Evolutionary conservation across 2,329 filamentous ascomycete species (phyloP).

Genomic region (Fusarium sulawesiense): DNA sequence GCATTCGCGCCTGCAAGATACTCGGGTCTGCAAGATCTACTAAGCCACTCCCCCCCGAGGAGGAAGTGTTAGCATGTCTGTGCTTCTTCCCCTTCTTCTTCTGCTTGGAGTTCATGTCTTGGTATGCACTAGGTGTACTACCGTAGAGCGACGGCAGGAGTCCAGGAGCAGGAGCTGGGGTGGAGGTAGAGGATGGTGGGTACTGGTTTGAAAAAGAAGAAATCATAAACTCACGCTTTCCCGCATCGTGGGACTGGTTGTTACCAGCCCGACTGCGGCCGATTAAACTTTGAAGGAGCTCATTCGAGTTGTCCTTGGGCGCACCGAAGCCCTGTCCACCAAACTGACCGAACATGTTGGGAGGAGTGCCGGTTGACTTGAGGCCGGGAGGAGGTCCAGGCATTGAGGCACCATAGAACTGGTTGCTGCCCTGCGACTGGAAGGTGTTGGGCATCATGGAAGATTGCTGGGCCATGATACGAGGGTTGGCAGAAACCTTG

Average conservation of each 20-base stretch:
- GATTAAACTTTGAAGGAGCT: slow-evolving; percentile 83
- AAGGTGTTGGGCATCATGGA: slow-evolving; percentile 83
- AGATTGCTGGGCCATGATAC: slow-evolving; percentile 84
- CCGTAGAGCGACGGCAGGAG: slow-evolving; percentile 93
- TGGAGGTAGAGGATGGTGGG: slow-evolving; percentile 82
- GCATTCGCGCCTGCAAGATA: slow-evolving; percentile 98
- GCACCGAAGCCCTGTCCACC: slow-evolving; percentile 76
- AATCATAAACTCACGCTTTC: slow-evolving; percentile 99
- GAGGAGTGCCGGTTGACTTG: slow-evolving; percentile 94
- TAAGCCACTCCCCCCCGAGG: slow-evolving; percentile 98
- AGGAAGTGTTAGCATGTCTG: slow-evolving; percentile 99
- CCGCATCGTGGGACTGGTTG: slow-evolving; percentile 81
- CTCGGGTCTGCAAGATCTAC: slow-evolving; percentile 99
- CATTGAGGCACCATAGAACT: slow-evolving; percentile 86
- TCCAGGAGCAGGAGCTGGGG: slow-evolving; percentile 88
- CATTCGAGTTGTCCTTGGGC: slow-evolving; percentile 75
- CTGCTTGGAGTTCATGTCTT: slow-evolving; percentile 95
- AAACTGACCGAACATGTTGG: slow-evolving; percentile 95
- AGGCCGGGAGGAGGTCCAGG: slow-evolving; percentile 94
- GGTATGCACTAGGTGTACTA: slow-evolving; percentile 84
- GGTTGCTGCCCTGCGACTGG: slow-evolving; percentile 70
- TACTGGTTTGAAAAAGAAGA: slow-evolving; percentile 91
- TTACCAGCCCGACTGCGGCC: slow-evolving; percentile 75
- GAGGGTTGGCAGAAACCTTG: slow-evolving; percentile 81
- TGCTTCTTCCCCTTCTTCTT: slow-evolving; percentile 99